Percentiles rank a stretch among this genome's conserved stretches.
These are phyloP conservation scores for Ricinus communis DNA, from an alignment of 345 rosid genomes.

Conservation along the genomic window DNA sequence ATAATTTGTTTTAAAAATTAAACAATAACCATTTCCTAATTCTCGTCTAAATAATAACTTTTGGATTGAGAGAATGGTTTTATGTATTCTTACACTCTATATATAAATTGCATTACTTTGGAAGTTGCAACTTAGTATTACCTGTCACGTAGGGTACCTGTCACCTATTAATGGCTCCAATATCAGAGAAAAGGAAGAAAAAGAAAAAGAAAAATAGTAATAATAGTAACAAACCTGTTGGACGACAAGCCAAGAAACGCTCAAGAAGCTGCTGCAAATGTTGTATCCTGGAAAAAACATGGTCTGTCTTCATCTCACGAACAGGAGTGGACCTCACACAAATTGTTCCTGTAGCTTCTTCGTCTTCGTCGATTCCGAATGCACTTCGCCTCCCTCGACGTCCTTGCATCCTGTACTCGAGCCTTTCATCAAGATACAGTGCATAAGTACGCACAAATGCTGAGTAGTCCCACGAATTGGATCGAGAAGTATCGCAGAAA, in stretches of 20 bases:
- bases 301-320: conserved; percentile 60
- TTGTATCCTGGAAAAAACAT: conserved; percentile 55
- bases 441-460: conserved; percentile 84
- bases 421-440: conserved; percentile 68
- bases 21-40: no score
- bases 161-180: no score
- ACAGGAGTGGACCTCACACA: conserved; percentile 42
- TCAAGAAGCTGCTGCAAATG: conserved; percentile 79
- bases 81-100: no score
- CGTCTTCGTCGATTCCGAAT: conserved; percentile 47
- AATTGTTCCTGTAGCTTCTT: conserved; percentile 15
- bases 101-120: no score
- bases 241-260: conserved; percentile 81
- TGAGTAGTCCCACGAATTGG: conserved; percentile 76
- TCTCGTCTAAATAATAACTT: no score
- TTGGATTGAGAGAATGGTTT: no score
- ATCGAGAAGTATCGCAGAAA: conserved; percentile 56
- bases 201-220: background rate
- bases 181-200: background rate
- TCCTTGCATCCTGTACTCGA: conserved; percentile 69
- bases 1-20: no score
- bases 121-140: no score
- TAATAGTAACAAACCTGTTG: conserved; percentile 69
- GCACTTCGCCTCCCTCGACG: conserved; percentile 53
- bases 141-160: no score